Percentiles rank a stretch among this genome's conserved stretches.
phyloP scores from a whole-genome alignment of 305 asterid genomes.

The Plantago lanceolata region DNA sequence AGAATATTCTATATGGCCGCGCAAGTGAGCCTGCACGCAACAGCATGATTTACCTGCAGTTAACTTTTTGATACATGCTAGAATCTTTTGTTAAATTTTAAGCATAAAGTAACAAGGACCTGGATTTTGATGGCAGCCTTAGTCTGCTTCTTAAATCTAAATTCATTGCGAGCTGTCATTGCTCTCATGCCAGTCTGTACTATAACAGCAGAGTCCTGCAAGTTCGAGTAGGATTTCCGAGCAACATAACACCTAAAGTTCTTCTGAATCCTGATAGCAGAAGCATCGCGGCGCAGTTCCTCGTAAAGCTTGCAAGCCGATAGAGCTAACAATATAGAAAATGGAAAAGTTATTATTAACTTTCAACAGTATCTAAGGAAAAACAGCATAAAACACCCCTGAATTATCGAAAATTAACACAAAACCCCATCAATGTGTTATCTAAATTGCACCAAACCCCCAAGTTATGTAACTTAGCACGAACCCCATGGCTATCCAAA shows the following conservation, averaged over 20 bases:
- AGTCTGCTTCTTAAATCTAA: constrained; percentile 80
- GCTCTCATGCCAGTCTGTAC: constrained; percentile 96
- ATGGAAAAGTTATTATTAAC: constrained; percentile 3
- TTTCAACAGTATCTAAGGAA: too few species aligned
- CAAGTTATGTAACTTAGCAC: too few species aligned
- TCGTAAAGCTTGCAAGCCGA: constrained; percentile 82
- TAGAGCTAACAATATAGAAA: constrained; percentile 44
- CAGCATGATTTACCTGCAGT: constrained; percentile 22
- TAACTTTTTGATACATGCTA: constrained; percentile 14
- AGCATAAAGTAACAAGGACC: constrained; percentile 42
- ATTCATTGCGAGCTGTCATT: constrained; percentile 78
- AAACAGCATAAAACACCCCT: too few species aligned
- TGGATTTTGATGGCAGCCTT: constrained; percentile 85
- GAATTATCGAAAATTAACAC: too few species aligned
- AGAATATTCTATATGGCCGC: constrained; percentile 62
- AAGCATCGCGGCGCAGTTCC: constrained; percentile 82
- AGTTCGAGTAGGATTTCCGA: constrained; percentile 49
- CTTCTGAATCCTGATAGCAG: constrained; percentile 87
- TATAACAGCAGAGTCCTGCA: constrained; percentile 58
- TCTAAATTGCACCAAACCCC: too few species aligned
- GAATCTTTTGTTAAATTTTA: constrained; percentile 11
- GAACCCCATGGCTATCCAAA: too few species aligned
- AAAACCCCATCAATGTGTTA: too few species aligned
- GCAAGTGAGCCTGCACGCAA: constrained; percentile 66
- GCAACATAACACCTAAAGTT: constrained; percentile 68